phyloP scores from a whole-genome alignment of 768 basidiomycete genomes.

The Austroboletus eburneus region DNA sequence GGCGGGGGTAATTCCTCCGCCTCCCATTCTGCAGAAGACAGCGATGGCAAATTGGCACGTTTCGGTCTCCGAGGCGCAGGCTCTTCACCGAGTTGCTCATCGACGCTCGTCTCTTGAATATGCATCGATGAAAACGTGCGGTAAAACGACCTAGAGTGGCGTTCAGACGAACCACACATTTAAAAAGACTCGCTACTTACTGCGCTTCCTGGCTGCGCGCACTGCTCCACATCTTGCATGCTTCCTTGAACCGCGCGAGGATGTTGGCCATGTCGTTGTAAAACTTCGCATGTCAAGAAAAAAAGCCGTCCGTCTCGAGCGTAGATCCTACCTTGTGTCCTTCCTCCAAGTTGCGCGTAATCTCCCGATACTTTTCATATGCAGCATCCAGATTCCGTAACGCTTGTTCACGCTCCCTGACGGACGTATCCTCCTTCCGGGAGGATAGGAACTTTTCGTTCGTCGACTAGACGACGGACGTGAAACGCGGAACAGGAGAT shows the following conservation, averaged over 20 bases:
- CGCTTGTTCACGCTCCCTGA: conserved; percentile 78
- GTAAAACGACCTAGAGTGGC: conserved; percentile 15
- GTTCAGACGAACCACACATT: neutral
- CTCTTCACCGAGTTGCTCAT: conserved; percentile 1
- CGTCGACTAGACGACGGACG: conserved; percentile 39
- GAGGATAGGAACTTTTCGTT: conserved; percentile 75
- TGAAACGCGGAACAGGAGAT: neutral
- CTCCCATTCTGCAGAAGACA: conserved; percentile 51
- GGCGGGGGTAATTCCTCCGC: conserved; percentile 48
- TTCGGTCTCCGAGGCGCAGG: conserved; percentile 16
- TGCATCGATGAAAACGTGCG: conserved; percentile 27
- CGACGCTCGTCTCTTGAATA: conserved; percentile 24
- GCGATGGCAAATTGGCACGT: conserved; percentile 41
- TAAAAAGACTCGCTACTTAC: no score
- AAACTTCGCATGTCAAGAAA: conserved; percentile 49
- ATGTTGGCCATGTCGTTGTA: conserved; percentile 83
- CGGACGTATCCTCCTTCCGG: conserved; percentile 68
- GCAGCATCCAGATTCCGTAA: conserved; percentile 81
- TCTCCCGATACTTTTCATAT: conserved; percentile 84
- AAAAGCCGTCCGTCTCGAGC: no score
- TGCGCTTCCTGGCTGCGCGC: conserved; percentile 70
- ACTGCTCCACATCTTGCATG: conserved; percentile 71
- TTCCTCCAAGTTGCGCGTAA: conserved; percentile 80
- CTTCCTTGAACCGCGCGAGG: conserved; percentile 68
- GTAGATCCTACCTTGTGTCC: conserved; percentile 62